phyloP scores from a whole-genome alignment of 1,284 basidiomycete genomes.

The Tremellales sp. region DNA sequence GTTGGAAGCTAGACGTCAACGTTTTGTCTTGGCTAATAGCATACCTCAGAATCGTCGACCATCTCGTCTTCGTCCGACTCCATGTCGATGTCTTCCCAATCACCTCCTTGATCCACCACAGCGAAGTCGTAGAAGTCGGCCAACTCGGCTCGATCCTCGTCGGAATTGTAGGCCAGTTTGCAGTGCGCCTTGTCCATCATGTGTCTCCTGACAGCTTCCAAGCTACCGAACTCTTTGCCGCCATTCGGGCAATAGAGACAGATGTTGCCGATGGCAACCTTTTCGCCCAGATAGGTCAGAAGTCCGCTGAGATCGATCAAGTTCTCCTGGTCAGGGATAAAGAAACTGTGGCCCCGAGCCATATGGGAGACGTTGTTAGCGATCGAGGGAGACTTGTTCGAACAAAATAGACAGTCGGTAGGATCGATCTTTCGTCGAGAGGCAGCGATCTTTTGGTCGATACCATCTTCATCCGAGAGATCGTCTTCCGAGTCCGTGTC shows the following conservation, averaged over 20 bases:
- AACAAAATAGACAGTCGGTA: conserved; percentile 83
- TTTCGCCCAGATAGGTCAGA: conserved; percentile 83
- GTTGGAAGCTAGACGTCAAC: conserved; percentile 8
- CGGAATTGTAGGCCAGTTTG: conserved; percentile 86
- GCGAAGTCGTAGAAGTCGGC: conserved; percentile 95
- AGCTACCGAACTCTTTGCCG: conserved; percentile 69
- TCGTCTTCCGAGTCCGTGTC: conserved; percentile 28
- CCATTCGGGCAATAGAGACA: conserved; percentile 84
- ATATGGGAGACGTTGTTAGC: conserved; percentile 80
- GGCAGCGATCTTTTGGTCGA: conserved; percentile 73
- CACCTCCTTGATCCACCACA: conserved; percentile 61
- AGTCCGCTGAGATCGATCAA: conserved; percentile 80
- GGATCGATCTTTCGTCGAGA: conserved; percentile 60
- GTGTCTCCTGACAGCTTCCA: conserved; percentile 84
- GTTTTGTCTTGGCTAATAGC: conserved; percentile 53
- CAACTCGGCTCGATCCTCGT: conserved; percentile 75
- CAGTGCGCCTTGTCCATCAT: conserved; percentile 95
- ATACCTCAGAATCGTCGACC: conserved; percentile 32
- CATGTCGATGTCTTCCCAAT: conserved; percentile 47
- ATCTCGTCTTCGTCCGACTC: conserved; percentile 33
- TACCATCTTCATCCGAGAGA: conserved; percentile 51
- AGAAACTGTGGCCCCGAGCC: conserved; percentile 84
- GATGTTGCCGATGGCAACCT: conserved; percentile 85
- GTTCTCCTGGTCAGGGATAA: conserved; percentile 90
- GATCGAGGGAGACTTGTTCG: conserved; percentile 55